phyloP scores from a whole-genome alignment of 768 basidiomycete species.

The Lanmaoa pseudosensibilis region DNA sequence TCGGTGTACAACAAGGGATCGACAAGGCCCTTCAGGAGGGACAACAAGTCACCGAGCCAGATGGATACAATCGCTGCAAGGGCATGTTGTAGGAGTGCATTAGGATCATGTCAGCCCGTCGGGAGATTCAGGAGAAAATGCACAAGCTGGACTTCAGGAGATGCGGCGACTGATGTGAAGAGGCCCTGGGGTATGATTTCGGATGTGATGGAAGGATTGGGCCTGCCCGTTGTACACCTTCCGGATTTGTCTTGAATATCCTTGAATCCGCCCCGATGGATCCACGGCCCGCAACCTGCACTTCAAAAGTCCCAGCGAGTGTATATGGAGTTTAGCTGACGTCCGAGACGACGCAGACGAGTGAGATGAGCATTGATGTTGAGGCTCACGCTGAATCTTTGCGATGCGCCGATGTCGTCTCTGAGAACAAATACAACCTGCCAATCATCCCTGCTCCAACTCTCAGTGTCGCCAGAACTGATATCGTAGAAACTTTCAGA shows the following conservation, averaged over 20 bases:
- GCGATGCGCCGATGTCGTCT: too few species aligned
- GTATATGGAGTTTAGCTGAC: too few species aligned
- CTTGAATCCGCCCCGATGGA: not conserved
- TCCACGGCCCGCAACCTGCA: too few species aligned
- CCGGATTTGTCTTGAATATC: not conserved
- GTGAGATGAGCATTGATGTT: too few species aligned
- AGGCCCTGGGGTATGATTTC: not conserved
- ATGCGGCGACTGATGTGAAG: conserved; percentile 22
- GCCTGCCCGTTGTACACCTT: not conserved
- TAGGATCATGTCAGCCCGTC: conserved; percentile 42
- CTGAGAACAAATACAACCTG: too few species aligned
- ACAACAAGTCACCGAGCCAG: conserved; percentile 51
- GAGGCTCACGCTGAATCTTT: too few species aligned
- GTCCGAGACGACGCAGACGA: too few species aligned
- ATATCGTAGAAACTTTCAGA: too few species aligned
- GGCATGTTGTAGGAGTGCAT: conserved; percentile 53
- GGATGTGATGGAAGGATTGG: not conserved
- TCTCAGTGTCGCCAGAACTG: too few species aligned
- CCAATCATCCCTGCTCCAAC: too few species aligned
- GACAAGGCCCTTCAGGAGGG: conserved; percentile 46
- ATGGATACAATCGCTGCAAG: conserved; percentile 47
- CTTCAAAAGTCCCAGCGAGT: too few species aligned
- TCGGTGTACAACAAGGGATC: conserved; percentile 48
- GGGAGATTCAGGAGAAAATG: conserved; percentile 50
- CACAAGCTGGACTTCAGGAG: conserved; percentile 48